Conservation (phyloP, 768 basidiomycete species). For the Naganishia randhawae region DNA sequence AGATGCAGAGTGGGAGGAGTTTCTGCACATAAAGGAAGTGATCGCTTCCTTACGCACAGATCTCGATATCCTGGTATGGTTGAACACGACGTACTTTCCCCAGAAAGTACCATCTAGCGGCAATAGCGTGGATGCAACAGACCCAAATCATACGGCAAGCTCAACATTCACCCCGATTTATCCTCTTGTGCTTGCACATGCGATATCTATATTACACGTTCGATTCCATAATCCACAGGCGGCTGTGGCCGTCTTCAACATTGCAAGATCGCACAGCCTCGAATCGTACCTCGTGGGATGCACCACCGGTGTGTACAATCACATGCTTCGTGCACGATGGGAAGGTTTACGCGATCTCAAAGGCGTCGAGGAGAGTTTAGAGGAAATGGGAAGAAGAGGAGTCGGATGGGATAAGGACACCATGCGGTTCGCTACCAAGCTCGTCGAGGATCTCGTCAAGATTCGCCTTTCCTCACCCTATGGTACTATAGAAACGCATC, state of each 20-base stretch:
- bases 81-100: neutral
- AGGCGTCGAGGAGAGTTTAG: constrained; percentile 66
- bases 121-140: neutral
- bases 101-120: neutral
- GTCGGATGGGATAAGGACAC: constrained; percentile 65
- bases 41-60: constrained; percentile 10
- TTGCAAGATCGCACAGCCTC: constrained; percentile 69
- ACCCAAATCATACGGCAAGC: neutral
- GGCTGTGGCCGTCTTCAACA: constrained; percentile 74
- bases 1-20: constrained; percentile 11
- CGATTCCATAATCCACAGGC: constrained; percentile 74
- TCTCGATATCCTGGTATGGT: constrained; percentile 21
- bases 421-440: constrained; percentile 59
- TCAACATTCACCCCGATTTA: constrained; percentile 57
- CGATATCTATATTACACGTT: constrained; percentile 74
- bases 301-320: constrained; percentile 80
- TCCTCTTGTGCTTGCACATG: constrained; percentile 67
- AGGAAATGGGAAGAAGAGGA: constrained; percentile 79
- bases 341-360: constrained; percentile 72
- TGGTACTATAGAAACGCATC: neutral
- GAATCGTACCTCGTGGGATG: constrained; percentile 86
- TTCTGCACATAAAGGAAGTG: constrained; percentile 8
- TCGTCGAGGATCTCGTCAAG: constrained; percentile 58
- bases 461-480: constrained; percentile 6
- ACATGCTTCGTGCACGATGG: constrained; percentile 83